Conservation (phyloP, 2,329 filamentous ascomycete species). For the Diaporthe ilicicola region DNA sequence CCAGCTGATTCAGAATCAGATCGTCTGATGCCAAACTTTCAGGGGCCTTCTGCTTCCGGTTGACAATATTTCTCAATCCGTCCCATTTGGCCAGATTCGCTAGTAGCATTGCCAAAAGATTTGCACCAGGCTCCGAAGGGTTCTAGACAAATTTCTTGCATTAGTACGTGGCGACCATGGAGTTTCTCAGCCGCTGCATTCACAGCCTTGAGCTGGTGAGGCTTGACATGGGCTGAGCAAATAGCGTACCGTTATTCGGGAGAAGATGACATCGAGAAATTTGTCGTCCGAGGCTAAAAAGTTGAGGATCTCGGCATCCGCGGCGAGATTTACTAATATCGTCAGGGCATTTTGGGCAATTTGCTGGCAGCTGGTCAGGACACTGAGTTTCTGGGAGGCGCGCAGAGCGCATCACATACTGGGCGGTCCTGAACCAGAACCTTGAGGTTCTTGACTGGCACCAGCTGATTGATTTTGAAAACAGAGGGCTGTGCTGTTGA, state of each 20-base stretch:
- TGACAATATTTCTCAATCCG: constrained; percentile 72
- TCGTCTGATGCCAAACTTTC: constrained; percentile 76
- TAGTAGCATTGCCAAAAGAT: constrained; percentile 88
- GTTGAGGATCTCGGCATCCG: constrained; percentile 79
- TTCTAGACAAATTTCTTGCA: constrained; percentile 44
- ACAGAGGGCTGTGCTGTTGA: constrained; percentile 76
- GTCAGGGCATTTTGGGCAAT: constrained; percentile 94
- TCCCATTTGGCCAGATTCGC: constrained; percentile 90
- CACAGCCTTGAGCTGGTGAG: constrained; percentile 10
- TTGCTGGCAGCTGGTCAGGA: constrained; percentile 57
- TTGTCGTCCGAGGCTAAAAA: constrained; percentile 78
- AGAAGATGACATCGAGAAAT: constrained; percentile 79
- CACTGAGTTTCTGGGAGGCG: background rate
- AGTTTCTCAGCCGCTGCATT: background rate
- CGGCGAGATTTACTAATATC: constrained; percentile 87
- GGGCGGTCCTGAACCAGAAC: constrained; percentile 84
- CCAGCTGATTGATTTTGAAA: constrained; percentile 83
- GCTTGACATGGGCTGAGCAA: background rate
- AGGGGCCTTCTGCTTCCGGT: constrained; percentile 73
- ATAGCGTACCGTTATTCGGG: constrained; percentile 75
- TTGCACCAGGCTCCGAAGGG: constrained; percentile 80
- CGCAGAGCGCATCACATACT: constrained; percentile 57
- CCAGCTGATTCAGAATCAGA: constrained; percentile 84
- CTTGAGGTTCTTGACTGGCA: constrained; percentile 87
- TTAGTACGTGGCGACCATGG: constrained; percentile 32